Evolutionary conservation across 2,329 filamentous ascomycete genomes (phyloP), one percentile per base, ranked within the genome.

Genomic region (Calonectria pauciramosa): DNA sequence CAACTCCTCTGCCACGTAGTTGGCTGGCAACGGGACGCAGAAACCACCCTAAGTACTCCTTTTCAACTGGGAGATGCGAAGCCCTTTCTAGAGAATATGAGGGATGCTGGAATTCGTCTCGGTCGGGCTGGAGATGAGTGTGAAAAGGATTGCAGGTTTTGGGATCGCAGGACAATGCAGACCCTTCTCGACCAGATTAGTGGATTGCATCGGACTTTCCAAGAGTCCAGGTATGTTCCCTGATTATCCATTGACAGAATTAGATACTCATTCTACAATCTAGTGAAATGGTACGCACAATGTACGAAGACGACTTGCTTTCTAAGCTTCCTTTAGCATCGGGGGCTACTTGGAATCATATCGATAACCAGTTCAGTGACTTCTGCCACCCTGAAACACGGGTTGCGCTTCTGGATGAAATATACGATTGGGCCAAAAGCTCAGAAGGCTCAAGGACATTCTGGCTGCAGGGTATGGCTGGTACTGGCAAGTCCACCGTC

Each of bases 401-500:
- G 68, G 72, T 80, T 7, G 77, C 84, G 1, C 79, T 87, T 26
- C 77, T 85, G 0, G 20, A 68, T 1, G 11, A 82, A 9, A 83
- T 87, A 36, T 20, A 38, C 13, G 23, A 76, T 2, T 86, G 83
- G 85, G 77, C 72, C 2, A 68, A 78, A 2, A 68, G 80, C 20
- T 71, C 68, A 7, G 26, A 77, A 2, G 54, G 68, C n/a, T 72
- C 83, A 41, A 30, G 74, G 16, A 80, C 86, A 8, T 85, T 85
- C 71, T 86, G 82, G 84, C 78, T 87, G 1, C 82, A 82, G 16
- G 85, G 84, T 6, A 84, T 85, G 77, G 85, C 84, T 20, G 85
- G 85, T 1, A 86, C 83, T 1, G 84, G 85, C 11, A 86, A 86
- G 65, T 86, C 85, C 1, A 87, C 84, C 9, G 84, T 87, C 1